A percentile compares a stretch with the other conserved stretches of the same genome.
Evolutionary conservation across 1,284 basidiomycete species (phyloP).

Genomic region (Rhizoctonia solani): DNA sequence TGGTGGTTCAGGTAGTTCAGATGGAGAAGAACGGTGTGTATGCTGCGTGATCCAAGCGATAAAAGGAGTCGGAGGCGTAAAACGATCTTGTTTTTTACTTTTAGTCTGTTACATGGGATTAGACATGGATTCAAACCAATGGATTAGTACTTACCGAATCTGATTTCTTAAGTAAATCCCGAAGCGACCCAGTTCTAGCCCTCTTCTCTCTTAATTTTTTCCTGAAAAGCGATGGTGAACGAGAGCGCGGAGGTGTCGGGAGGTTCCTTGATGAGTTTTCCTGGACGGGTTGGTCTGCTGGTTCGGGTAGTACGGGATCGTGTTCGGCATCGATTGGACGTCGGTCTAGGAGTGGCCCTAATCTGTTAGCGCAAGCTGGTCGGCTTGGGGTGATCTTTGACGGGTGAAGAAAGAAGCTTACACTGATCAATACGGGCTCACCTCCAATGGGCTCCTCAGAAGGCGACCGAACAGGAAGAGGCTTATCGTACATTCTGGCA

Average conservation of each 20-base stretch:
- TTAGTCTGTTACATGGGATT: neutral
- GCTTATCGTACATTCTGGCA: neutral
- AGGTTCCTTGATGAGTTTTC: slow-evolving; percentile 7
- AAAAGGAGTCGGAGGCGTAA: slow-evolving; percentile 18
- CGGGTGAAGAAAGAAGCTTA: neutral
- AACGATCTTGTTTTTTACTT: neutral
- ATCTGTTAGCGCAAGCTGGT: slow-evolving; percentile 28
- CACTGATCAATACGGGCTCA: slow-evolving; percentile 18
- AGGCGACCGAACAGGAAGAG: neutral
- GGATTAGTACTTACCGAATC: neutral
- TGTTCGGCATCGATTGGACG: slow-evolving; percentile 4
- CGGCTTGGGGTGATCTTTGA: neutral
- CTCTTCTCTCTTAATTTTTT: slow-evolving; percentile 12
- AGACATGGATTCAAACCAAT: neutral
- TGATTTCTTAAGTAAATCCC: slow-evolving; percentile 8
- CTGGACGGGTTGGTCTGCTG: neutral
- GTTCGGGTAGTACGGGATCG: slow-evolving; percentile 1
- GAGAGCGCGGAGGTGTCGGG: slow-evolving; percentile 33
- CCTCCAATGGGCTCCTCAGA: slow-evolving; percentile 18
- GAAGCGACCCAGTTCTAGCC: neutral
- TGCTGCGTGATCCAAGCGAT: slow-evolving; percentile 18
- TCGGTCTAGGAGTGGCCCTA: slow-evolving; percentile 8
- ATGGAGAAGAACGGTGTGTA: slow-evolving; percentile 12
- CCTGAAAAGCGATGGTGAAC: slow-evolving; percentile 29
- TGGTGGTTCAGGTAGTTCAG: neutral